phyloP scores from a whole-genome alignment of 2,329 filamentous ascomycete genomes.

The Nothophaeocryptopus gaeumannii region DNA sequence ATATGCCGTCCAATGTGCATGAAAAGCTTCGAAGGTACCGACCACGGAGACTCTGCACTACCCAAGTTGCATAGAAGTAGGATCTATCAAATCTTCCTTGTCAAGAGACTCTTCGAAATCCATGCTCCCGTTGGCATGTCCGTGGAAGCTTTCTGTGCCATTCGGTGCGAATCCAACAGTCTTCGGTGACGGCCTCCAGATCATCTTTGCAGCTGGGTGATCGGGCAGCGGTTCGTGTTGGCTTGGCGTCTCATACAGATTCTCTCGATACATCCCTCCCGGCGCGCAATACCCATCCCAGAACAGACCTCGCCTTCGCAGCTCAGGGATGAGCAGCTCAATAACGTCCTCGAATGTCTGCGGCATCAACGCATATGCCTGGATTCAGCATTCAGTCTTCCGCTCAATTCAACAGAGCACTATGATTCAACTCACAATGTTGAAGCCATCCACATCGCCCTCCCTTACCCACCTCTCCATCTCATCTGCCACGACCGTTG shows the following conservation, averaged over 20 bases:
- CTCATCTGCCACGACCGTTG: conserved; percentile 63
- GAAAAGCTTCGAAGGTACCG: no score
- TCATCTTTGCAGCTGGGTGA: conserved; percentile 53
- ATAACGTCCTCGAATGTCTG: conserved; percentile 67
- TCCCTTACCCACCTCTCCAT: conserved; percentile 66
- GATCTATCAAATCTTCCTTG: conserved; percentile 13
- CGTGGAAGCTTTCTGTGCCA: not conserved
- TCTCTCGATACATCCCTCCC: conserved; percentile 60
- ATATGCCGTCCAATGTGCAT: no score
- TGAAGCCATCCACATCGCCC: conserved; percentile 72
- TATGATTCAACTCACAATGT: conserved; percentile 54
- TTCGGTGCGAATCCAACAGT: conserved; percentile 2
- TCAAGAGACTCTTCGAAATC: conserved; percentile 5
- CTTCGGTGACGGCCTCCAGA: conserved; percentile 27
- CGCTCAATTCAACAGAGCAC: no score
- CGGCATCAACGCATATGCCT: conserved; percentile 64
- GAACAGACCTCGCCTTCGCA: conserved; percentile 58
- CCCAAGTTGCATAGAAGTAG: conserved; percentile 17
- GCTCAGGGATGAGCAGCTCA: conserved; percentile 63
- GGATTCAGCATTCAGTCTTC: not conserved
- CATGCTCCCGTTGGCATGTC: conserved; percentile 3
- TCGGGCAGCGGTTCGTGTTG: conserved; percentile 51
- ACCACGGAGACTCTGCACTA: not conserved
- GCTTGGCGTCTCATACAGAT: conserved; percentile 54
- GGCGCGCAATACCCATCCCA: conserved; percentile 54